phyloP scores from a whole-genome alignment of 176 grass and related monocot species.

The Ampelocalamus luodianensis region DNA sequence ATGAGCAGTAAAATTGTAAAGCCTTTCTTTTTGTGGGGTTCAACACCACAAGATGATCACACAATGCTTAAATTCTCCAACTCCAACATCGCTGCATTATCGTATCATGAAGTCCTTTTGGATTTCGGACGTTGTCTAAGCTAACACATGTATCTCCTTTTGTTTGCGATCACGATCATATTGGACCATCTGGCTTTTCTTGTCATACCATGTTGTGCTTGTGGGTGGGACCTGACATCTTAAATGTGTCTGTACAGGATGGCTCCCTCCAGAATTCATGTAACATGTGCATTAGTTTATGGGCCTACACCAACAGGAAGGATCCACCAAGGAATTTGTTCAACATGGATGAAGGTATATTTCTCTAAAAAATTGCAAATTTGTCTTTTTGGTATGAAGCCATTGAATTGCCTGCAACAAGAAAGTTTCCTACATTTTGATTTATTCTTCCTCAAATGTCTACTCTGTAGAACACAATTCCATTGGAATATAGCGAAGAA shows the following conservation, averaged over 20 bases:
- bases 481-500: conserved; percentile 77
- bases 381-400: background rate
- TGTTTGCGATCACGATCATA: background rate
- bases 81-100: conserved; percentile 12
- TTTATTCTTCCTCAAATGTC: conserved; percentile 27
- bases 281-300: conserved; percentile 85
- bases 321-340: conserved; percentile 92
- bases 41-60: background rate
- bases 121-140: background rate
- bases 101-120: background rate
- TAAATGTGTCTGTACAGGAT: conserved; percentile 54
- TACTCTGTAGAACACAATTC: conserved; percentile 70
- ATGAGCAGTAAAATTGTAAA: conserved; percentile 11
- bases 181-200: background rate
- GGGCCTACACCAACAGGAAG: conserved; percentile 85
- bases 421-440: conserved; percentile 20
- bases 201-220: background rate
- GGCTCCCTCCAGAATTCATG: conserved; percentile 76
- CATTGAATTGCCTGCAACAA: conserved; percentile 13
- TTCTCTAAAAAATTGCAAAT: conserved; percentile 7
- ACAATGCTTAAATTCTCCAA: background rate
- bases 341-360: conserved; percentile 92
- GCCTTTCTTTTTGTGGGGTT: background rate
- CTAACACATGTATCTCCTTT: background rate
- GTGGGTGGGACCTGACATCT: background rate